These are phyloP conservation scores for Talaromyces sp. DNA, from an alignment of 2,329 filamentous ascomycete species.

Conservation along the genomic window DNA sequence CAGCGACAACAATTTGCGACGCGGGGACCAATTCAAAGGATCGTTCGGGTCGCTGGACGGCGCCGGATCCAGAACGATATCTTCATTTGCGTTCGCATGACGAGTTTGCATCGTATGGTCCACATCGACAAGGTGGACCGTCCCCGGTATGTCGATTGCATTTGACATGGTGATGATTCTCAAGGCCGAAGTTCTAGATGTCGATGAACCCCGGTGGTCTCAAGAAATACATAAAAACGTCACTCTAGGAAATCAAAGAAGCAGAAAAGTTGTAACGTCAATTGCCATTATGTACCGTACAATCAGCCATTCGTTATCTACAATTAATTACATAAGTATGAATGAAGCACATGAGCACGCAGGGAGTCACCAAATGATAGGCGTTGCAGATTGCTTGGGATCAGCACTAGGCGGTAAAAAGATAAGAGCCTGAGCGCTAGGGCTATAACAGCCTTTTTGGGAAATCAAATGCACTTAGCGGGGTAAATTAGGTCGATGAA, in stretches of 20 bases:
- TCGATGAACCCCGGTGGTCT: too few relatives aligned
- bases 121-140: constrained; percentile 43
- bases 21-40: constrained; percentile 44
- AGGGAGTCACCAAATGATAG: neutral
- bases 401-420: neutral
- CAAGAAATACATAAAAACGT: neutral
- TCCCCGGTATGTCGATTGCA: constrained; percentile 36
- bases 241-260: neutral
- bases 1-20: constrained; percentile 41
- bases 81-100: constrained; percentile 30
- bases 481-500: neutral
- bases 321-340: neutral
- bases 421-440: neutral
- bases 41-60: constrained; percentile 48
- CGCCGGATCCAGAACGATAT: constrained; percentile 43
- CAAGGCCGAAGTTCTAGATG: neutral
- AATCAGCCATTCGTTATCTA: neutral
- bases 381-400: neutral
- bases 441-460: neutral
- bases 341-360: neutral
- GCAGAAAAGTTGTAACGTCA: neutral
- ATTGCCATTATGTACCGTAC: neutral
- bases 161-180: neutral
- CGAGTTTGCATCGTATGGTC: constrained; percentile 33
- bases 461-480: neutral